A percentile compares a stretch with the other conserved stretches of the same genome.
Evolutionary conservation across 495 filamentous ascomycete genomes (phyloP).

Genomic region (Tetracladium setigerum): DNA sequence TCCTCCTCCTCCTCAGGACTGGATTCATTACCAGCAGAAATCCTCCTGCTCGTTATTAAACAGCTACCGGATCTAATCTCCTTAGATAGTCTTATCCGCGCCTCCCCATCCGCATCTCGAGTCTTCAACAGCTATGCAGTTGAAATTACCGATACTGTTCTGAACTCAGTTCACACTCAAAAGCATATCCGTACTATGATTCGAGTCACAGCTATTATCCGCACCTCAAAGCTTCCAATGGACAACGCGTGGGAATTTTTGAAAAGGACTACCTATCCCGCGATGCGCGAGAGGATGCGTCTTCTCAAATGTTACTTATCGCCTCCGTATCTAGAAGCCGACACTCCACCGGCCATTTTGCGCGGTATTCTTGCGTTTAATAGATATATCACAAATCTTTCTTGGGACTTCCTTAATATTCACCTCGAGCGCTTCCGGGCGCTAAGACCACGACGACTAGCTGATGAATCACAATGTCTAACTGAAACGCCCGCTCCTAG

Average conservation of each 20-base stretch:
- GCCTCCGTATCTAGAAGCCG: no score
- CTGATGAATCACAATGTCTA: no score
- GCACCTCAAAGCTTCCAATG: no score
- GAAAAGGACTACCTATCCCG: no score
- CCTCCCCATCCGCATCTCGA: slow-evolving; percentile 2
- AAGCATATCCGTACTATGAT: not conserved
- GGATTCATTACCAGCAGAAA: no score
- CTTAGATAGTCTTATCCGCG: slow-evolving; percentile 4
- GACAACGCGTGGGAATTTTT: no score
- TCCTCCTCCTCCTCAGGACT: no score
- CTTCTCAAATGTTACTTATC: no score
- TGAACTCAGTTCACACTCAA: slow-evolving; percentile 1
- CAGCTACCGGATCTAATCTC: slow-evolving; percentile 5
- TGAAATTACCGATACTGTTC: not conserved
- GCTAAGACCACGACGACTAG: no score
- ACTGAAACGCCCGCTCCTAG: not conserved
- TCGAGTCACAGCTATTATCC: not conserved
- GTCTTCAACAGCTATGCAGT: not conserved
- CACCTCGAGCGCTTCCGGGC: not conserved
- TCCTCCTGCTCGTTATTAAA: not conserved
- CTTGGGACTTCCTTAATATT: not conserved
- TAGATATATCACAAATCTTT: not conserved
- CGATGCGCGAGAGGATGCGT: no score
- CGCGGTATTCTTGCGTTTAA: not conserved
- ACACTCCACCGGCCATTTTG: no score